These are phyloP conservation scores for Penicillium sp. DNA, from an alignment of 2,329 filamentous ascomycete species.

Conservation along the genomic window DNA sequence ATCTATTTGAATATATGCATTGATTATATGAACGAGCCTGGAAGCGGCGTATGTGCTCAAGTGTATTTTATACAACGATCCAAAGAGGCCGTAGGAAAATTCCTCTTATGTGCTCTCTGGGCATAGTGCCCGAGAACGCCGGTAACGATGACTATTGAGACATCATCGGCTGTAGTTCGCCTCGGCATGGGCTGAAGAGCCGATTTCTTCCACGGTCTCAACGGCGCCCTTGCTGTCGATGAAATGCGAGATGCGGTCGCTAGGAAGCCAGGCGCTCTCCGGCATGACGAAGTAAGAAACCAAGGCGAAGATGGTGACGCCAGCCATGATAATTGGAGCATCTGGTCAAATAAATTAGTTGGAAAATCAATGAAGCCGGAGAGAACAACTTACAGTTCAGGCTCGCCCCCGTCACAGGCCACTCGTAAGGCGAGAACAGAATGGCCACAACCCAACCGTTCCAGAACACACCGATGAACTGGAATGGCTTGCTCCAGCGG, in stretches of 20 bases:
- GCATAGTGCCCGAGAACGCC: neutral
- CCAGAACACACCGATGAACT: slow-evolving; percentile 50
- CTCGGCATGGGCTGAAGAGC: slow-evolving; percentile 1
- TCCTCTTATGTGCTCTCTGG: neutral
- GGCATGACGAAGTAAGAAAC: slow-evolving; percentile 52
- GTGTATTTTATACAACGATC: neutral
- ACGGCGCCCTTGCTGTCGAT: slow-evolving; percentile 38
- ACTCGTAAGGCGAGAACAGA: slow-evolving; percentile 49
- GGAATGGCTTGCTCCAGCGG: slow-evolving; percentile 47
- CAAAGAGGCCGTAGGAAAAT: neutral
- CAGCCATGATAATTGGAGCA: slow-evolving; percentile 53
- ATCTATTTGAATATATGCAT: neutral
- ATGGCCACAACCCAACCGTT: slow-evolving; percentile 53
- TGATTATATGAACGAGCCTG: neutral
- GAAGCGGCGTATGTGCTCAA: neutral
- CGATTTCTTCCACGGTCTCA: slow-evolving; percentile 30
- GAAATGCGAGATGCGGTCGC: slow-evolving; percentile 45
- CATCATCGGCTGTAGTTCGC: slow-evolving; percentile 10
- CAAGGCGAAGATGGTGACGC: slow-evolving; percentile 50
- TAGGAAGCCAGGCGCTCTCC: slow-evolving; percentile 48
- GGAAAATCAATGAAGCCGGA: too few relatives aligned
- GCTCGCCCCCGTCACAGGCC: slow-evolving; percentile 44
- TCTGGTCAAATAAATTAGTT: slow-evolving; percentile 28
- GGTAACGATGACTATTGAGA: neutral
- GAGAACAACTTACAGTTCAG: slow-evolving; percentile 43